Base-by-base conservation (phyloP, 257 asterid genomes). In the Phtheirospermum japonicum region DNA sequence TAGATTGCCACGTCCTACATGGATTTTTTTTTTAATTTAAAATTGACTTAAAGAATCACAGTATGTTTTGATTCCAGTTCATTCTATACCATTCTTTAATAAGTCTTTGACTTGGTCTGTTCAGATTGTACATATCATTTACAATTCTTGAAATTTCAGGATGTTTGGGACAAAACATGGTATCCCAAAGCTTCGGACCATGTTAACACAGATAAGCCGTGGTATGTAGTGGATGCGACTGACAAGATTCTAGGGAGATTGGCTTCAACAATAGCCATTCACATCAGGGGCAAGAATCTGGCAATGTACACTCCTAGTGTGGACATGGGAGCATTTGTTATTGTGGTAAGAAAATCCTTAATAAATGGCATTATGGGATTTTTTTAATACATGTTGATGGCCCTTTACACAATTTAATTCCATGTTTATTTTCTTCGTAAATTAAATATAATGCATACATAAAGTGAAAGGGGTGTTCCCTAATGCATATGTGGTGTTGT, bases 301-400 rank as follows among this genome's bases (percentile, higher is more conserved):
- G 94, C 87, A 2, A 91, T 95, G 0, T 91, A 73, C 72, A 91
- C 98, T 40, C 98, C 98, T 9, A 88, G 96, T 70, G 96, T 91
- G 71, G 98, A 91, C 79, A 91, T 91, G 97, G 98, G 98, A 63
- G 98, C 98, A 42, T 89, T 86, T 43, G 86, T 91, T 33, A 81
- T 91, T 10, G 97, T 88, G 89, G 97, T 91, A n/a, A 4, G 20
- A 14, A 16, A 45, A 49, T 17, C n/a, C 13, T 9, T 14, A 19
- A 60, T 7, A 60, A 60, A 23, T n/a, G 48, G 34, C 51, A 13
- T 34, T 37, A 34, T n/a, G 34, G 53, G 48, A n/a, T n/a, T n/a
- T n/a, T n/a, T n/a, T n/a, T n/a, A n/a, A n/a, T n/a, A n/a, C n/a
- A n/a, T n/a, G n/a, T n/a, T n/a, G n/a, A n/a, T n/a, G n/a, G n/a